Percentiles rank a stretch among this genome's conserved stretches.
Evolutionary conservation across 1,284 basidiomycete species (phyloP).

Genomic region (Melampsora occidentalis): DNA sequence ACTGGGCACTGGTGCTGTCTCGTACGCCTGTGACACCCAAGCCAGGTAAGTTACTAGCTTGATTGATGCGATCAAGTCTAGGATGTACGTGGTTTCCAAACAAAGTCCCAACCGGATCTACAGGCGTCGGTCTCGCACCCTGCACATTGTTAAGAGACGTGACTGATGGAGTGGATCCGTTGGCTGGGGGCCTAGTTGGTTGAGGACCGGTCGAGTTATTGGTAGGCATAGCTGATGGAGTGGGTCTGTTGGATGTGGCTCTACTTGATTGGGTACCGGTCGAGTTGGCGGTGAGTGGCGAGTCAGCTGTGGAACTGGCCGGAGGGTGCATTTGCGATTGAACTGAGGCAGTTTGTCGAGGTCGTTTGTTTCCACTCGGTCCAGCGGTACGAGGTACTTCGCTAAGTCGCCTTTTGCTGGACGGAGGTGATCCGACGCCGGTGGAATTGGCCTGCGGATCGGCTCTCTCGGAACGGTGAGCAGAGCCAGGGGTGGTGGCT

Average conservation of each 20-base stretch:
- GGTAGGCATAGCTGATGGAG: neutral
- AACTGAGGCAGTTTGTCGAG: conserved; percentile 1
- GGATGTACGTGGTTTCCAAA: neutral
- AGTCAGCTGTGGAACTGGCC: neutral
- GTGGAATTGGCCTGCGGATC: no score
- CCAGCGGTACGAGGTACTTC: no score
- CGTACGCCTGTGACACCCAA: no score
- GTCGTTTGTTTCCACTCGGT: conserved; percentile 7
- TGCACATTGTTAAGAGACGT: no score
- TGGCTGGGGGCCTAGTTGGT: neutral
- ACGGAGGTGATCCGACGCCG: no score
- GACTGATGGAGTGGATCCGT: neutral
- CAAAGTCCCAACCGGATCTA: neutral
- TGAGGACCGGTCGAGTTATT: neutral
- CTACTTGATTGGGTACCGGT: neutral
- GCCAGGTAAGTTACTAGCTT: no score
- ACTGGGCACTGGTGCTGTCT: neutral
- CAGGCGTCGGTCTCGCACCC: neutral
- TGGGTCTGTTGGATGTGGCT: no score
- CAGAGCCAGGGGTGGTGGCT: no score
- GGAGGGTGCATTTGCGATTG: neutral
- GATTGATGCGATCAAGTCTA: no score
- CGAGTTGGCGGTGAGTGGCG: neutral
- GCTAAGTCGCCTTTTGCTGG: no score
- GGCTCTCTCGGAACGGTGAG: no score